Percentiles rank a stretch among this genome's conserved stretches.
Conservation (phyloP, 441 rosid genomes). For the Populus hybrid region DNA sequence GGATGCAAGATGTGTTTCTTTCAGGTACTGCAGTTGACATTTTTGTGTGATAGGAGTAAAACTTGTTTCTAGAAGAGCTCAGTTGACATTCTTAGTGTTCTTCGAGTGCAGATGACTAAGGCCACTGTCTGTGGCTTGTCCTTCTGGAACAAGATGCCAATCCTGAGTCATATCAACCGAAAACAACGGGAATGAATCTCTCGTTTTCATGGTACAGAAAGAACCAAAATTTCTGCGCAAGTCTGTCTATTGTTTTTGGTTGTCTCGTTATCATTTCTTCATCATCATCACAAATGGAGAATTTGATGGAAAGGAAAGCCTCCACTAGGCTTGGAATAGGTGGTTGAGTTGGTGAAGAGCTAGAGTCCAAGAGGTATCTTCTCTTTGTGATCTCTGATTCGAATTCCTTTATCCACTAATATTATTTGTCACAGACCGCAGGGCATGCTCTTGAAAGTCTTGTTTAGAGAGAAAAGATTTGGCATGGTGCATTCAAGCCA, state of each 20-base stretch:
- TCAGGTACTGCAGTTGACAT: neutral
- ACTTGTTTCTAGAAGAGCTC: neutral
- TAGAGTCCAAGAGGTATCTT: too few relatives aligned
- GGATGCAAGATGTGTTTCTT: neutral
- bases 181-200: neutral
- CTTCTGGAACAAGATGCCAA: neutral
- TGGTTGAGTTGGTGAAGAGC: too few relatives aligned
- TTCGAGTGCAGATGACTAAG: neutral
- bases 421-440: too few relatives aligned
- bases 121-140: neutral
- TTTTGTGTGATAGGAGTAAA: neutral
- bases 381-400: too few relatives aligned
- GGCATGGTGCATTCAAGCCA: too few relatives aligned
- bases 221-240: neutral
- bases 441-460: too few relatives aligned
- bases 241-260: neutral
- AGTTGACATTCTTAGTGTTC: conserved; percentile 3
- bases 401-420: too few relatives aligned
- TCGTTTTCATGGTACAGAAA: neutral
- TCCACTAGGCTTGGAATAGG: neutral
- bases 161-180: neutral
- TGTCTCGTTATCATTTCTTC: neutral
- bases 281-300: neutral
- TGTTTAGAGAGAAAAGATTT: too few relatives aligned
- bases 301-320: neutral